phyloP scores from a whole-genome alignment of 495 filamentous ascomycete species.

The Pseudoneurospora amorphoporcata region DNA sequence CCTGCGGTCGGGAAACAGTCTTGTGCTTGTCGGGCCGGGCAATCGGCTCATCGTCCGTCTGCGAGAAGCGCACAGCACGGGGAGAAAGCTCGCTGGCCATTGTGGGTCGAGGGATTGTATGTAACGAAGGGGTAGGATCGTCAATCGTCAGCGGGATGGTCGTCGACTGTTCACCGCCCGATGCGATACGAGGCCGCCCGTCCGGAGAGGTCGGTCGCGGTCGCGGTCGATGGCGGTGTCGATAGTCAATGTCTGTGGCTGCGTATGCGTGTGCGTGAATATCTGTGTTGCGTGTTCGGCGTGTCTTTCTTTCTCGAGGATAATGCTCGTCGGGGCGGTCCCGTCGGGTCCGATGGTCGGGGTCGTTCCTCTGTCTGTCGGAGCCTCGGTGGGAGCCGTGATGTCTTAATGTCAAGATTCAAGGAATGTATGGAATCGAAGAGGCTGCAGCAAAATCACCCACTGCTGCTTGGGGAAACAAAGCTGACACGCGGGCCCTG shows the following conservation, averaged over 20 bases:
- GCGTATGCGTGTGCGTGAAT: neutral
- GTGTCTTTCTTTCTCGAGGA: neutral
- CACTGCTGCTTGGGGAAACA: constrained; percentile 3
- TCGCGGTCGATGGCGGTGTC: neutral
- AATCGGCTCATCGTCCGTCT: constrained; percentile 24
- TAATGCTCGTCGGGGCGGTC: neutral
- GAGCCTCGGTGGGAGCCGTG: neutral
- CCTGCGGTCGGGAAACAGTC: constrained; percentile 29
- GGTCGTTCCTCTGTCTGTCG: neutral
- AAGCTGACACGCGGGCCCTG: neutral
- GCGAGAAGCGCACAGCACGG: constrained; percentile 42
- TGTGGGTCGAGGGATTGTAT: neutral
- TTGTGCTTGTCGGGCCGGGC: constrained; percentile 26
- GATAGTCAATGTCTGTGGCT: neutral
- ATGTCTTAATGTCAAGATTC: neutral
- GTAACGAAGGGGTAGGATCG: neutral
- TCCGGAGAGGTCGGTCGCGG: neutral
- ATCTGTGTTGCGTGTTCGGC: neutral
- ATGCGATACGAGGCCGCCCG: neutral
- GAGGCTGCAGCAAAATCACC: constrained; percentile 4
- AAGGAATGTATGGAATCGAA: neutral
- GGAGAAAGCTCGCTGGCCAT: constrained; percentile 38
- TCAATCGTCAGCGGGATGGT: neutral
- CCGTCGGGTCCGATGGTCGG: neutral
- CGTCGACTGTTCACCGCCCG: neutral